Percentiles rank a stretch among this genome's conserved stretches.
Evolutionary conservation across 441 rosid genomes (phyloP).

Genomic region (Melastoma candidum): DNA sequence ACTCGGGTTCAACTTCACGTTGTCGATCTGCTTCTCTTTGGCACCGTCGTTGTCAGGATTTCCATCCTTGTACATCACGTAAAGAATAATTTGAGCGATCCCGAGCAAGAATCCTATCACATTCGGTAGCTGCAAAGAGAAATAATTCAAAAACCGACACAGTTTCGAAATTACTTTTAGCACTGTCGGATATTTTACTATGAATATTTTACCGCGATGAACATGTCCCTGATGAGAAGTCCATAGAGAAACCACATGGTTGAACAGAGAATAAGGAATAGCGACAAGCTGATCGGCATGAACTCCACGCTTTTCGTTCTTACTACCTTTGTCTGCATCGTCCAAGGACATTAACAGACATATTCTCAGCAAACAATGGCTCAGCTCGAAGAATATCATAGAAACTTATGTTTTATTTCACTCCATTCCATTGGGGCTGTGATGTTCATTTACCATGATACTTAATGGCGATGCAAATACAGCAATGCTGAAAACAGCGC

Average conservation of each 20-base stretch:
- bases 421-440: no score
- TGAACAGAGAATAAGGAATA: slow-evolving; percentile 48
- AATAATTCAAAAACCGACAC: no score
- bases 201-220: slow-evolving; percentile 43
- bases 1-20: no score
- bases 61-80: slow-evolving; percentile 38
- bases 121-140: slow-evolving; percentile 46
- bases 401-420: no score
- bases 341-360: neutral
- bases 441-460: slow-evolving; percentile 34
- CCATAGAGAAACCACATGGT: slow-evolving; percentile 67
- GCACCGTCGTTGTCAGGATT: neutral
- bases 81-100: slow-evolving; percentile 54
- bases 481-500: slow-evolving; percentile 47
- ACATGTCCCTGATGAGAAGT: slow-evolving; percentile 38
- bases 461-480: slow-evolving; percentile 56
- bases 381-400: no score
- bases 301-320: slow-evolving; percentile 56
- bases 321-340: slow-evolving; percentile 44
- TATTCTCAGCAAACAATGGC: no score
- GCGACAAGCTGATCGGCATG: slow-evolving; percentile 59
- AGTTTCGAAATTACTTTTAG: no score
- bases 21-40: no score
- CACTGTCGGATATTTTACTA: no score
- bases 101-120: slow-evolving; percentile 58